These are phyloP conservation scores for Suillus sp. DNA, from an alignment of 768 basidiomycete species.

Conservation along the genomic window DNA sequence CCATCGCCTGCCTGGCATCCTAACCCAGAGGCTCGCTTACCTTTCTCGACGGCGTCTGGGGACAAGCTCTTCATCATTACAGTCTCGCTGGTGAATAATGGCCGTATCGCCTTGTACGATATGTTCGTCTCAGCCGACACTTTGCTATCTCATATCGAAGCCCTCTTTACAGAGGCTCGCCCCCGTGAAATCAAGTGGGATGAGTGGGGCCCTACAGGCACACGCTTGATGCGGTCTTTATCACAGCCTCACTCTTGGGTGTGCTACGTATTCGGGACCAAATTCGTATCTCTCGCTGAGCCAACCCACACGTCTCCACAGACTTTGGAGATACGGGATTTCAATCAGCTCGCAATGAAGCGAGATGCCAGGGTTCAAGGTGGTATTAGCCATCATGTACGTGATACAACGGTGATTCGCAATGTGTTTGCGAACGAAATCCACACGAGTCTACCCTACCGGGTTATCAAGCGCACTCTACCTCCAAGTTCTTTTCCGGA, in stretches of 20 bases:
- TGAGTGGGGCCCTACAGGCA: constrained; percentile 52
- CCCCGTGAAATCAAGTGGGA: constrained; percentile 43
- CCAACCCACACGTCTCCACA: constrained; percentile 17
- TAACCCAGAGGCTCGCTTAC: constrained; percentile 36
- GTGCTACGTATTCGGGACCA: constrained; percentile 57
- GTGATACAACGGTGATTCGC: constrained; percentile 29
- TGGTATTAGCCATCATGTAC: constrained; percentile 26
- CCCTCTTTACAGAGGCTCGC: constrained; percentile 19
- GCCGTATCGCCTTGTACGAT: constrained; percentile 33
- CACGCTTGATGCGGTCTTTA: constrained; percentile 43
- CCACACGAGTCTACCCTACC: constrained; percentile 49
- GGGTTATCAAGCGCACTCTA: constrained; percentile 34
- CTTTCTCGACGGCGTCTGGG: constrained; percentile 46
- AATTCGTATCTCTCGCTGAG: constrained; percentile 37
- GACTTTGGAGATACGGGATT: constrained; percentile 49
- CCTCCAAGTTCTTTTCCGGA: constrained; percentile 15
- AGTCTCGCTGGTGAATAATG: constrained; percentile 39
- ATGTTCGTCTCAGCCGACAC: constrained; percentile 47
- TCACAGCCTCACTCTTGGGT: constrained; percentile 52
- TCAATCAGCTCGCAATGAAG: constrained; percentile 46
- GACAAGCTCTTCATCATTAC: constrained; percentile 51
- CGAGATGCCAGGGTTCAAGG: constrained; percentile 21
- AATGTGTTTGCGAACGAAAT: constrained; percentile 45
- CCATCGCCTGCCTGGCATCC: constrained; percentile 51
- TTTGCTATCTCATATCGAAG: constrained; percentile 31